Conservation (phyloP, 2,329 filamentous ascomycete genomes). For the Trichoderma afroharzianum region DNA sequence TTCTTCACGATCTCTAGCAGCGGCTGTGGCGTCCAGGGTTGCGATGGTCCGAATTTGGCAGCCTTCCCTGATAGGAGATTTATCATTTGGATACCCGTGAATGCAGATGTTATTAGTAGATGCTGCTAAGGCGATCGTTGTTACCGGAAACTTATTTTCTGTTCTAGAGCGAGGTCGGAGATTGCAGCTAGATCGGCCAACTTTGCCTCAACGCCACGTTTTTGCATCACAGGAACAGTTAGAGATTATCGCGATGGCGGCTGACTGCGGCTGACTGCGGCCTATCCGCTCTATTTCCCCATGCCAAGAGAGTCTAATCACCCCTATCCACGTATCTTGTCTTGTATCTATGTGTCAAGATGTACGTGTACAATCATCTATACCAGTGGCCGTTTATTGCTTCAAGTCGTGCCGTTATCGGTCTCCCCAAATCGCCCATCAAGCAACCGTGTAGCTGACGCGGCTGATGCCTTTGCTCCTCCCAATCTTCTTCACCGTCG, state of each 20-base stretch:
- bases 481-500: constrained; percentile 63
- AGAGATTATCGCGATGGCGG: background rate
- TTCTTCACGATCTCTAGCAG: background rate
- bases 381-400: background rate
- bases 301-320: background rate
- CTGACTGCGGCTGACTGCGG: background rate
- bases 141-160: background rate
- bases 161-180: constrained; percentile 5
- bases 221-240: background rate
- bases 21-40: background rate
- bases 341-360: background rate
- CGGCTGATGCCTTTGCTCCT: constrained; percentile 61
- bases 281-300: background rate
- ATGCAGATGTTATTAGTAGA: background rate
- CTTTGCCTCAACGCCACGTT: background rate
- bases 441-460: constrained; percentile 44
- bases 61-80: background rate
- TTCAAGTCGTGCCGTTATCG: background rate
- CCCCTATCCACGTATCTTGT: too few species aligned
- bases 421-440: background rate
- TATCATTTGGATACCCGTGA: background rate
- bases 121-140: background rate
- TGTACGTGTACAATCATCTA: background rate
- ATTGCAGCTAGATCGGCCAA: constrained; percentile 3
- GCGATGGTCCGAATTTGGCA: background rate